Conservation (phyloP, 192 early-diverging fungal species). For the Umbelopsis sp. region DNA sequence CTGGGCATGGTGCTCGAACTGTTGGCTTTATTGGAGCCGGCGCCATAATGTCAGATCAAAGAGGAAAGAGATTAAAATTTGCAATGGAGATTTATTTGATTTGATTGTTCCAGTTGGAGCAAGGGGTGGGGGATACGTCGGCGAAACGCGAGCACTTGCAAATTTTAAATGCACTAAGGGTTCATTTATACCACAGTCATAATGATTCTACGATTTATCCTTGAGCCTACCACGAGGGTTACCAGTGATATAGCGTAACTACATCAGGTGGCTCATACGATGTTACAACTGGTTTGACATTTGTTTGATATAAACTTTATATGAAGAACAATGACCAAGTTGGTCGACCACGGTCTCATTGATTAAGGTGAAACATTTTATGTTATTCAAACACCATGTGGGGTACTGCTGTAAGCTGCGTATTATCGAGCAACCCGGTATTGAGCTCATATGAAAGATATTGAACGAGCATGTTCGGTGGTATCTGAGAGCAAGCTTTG, state of each 20-base stretch:
- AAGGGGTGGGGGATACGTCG: background rate
- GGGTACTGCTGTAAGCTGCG: too few species aligned
- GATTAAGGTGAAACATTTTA: too few species aligned
- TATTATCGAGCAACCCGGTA: too few species aligned
- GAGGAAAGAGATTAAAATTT: background rate
- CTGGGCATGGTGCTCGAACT: background rate
- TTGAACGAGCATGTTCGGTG: too few species aligned
- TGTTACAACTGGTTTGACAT: too few species aligned
- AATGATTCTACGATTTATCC: background rate
- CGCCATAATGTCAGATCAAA: background rate
- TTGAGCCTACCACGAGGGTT: background rate
- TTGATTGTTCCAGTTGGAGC: background rate
- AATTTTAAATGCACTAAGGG: background rate
- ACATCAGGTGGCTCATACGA: constrained; percentile 9
- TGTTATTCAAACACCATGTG: too few species aligned
- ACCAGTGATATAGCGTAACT: background rate
- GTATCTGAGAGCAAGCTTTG: too few species aligned
- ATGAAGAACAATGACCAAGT: too few species aligned
- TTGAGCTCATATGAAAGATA: too few species aligned
- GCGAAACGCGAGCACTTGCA: background rate
- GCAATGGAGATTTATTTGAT: constrained; percentile 9
- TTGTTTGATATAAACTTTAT: too few species aligned
- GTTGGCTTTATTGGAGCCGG: constrained; percentile 10
- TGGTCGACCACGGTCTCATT: too few species aligned
- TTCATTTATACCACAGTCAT: background rate